Evolutionary conservation across 345 rosid species (phyloP).

Genomic region (Populus davidiana): DNA sequence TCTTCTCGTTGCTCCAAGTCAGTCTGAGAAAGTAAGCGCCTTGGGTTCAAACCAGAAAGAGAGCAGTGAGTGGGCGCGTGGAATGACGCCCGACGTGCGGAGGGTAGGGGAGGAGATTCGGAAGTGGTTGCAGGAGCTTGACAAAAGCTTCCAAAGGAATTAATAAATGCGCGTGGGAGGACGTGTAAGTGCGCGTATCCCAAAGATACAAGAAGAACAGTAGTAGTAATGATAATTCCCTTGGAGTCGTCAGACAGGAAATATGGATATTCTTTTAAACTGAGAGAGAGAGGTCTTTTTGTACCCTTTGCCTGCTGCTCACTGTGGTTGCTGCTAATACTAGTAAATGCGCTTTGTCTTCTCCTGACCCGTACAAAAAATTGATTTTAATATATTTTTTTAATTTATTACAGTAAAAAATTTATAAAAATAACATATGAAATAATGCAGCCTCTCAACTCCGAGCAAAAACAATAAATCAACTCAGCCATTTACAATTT

Average conservation of each 20-base stretch:
- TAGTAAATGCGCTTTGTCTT: slow-evolving; percentile 40
- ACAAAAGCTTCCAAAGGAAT: not conserved
- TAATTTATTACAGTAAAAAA: no score
- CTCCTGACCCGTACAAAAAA: not conserved
- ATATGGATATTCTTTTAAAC: slow-evolving; percentile 19
- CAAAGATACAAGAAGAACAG: slow-evolving; percentile 13
- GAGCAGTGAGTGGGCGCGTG: no score
- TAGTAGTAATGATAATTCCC: slow-evolving; percentile 35
- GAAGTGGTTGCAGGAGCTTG: no score
- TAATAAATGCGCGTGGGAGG: slow-evolving; percentile 19
- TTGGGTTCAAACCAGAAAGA: not conserved
- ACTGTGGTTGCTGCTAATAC: not conserved
- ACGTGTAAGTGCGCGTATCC: slow-evolving; percentile 22
- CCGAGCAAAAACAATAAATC: no score
- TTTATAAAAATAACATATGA: no score
- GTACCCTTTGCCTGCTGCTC: not conserved
- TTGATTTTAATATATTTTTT: no score
- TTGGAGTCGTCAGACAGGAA: not conserved
- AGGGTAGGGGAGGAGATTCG: no score
- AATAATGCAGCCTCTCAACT: no score
- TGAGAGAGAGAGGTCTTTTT: not conserved
- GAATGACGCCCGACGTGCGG: no score
- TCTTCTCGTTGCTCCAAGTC: not conserved
- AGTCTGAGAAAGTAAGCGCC: slow-evolving; percentile 6
- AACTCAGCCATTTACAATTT: no score